Base-by-base conservation (phyloP, 371 early-diverging fungal species). In the Mortierella sp. region DNA sequence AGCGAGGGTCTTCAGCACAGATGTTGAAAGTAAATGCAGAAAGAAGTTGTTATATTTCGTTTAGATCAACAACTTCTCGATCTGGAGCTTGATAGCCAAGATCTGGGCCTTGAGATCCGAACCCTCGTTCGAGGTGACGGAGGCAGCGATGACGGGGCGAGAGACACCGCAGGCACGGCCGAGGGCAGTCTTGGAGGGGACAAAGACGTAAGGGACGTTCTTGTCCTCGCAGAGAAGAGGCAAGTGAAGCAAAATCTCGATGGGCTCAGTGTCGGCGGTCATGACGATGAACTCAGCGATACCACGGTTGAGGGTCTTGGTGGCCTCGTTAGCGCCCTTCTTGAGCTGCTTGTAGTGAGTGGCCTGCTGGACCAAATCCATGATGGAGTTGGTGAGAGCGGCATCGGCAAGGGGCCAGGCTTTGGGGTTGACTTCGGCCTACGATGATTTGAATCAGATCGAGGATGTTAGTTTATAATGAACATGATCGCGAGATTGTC, bases 261-360 rank as follows among this genome's bases (percentile, higher is more conserved):
- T 87, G 34, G 99, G 99, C 83, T 95, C 95, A 59, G 97, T 90
- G 85, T 99, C 99, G n/a, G 21, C 98, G 66, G 99, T 95, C 93
- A 99, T 92, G 75, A 99, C 90, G 75, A 99, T 96, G 82, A 99
- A 97, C 86, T 99, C 97, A 64, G 98, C 92, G 71, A 96, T 97
- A 86, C 99, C 99, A 80, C 99, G 95, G 92, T 99, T 99, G 50
- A 99, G 89, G 51, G 98, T 96, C 92, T 99, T 99, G 79, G 99
- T 99, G 27, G 97, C 95, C 87, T 99, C 99, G 91, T 99, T 99
- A 72, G 99, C 98, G 75, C 99, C 99, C 91, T 95, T 98, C 88
- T 95, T 98, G 64, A 99, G 89, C 87, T 98, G 98, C 89, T 97
- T 97, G 92, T 96, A 97, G 86, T 97, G 96, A 48, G 96, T 92